Evolutionary conservation across 2,329 filamentous ascomycete species (phyloP).

Genomic region (Monosporascus sp.): DNA sequence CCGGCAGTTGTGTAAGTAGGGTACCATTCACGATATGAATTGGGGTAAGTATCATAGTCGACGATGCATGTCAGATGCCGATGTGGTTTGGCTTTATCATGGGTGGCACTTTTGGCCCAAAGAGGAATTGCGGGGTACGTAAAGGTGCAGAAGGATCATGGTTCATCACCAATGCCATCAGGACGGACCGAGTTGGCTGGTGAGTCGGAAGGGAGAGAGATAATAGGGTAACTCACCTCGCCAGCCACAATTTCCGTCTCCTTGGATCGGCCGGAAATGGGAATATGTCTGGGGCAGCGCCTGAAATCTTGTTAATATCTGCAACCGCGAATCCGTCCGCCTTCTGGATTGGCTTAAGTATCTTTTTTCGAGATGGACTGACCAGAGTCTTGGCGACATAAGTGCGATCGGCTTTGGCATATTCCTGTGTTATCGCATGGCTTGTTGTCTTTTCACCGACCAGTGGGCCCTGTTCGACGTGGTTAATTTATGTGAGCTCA

Average conservation of each 20-base stretch:
- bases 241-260: constrained; percentile 97
- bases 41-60: neutral
- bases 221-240: constrained; percentile 62
- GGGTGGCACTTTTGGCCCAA: neutral
- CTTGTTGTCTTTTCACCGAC: constrained; percentile 76
- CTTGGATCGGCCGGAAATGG: constrained; percentile 80
- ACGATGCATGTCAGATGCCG: neutral
- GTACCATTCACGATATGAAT: neutral
- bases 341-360: too few relatives aligned
- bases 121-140: neutral
- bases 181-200: constrained; percentile 5
- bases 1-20: neutral
- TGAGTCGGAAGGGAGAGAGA: constrained; percentile 9
- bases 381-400: constrained; percentile 86
- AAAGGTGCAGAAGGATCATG: neutral
- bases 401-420: constrained; percentile 78
- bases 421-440: constrained; percentile 74
- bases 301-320: constrained; percentile 40
- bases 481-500: constrained; percentile 21
- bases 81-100: neutral
- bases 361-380: constrained; percentile 30
- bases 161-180: neutral
- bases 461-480: constrained; percentile 63
- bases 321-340: neutral
- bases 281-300: constrained; percentile 78